These are phyloP conservation scores for Geotrichum australiense DNA, from an alignment of 1,139 yeast genomes.

Conservation along the genomic window DNA sequence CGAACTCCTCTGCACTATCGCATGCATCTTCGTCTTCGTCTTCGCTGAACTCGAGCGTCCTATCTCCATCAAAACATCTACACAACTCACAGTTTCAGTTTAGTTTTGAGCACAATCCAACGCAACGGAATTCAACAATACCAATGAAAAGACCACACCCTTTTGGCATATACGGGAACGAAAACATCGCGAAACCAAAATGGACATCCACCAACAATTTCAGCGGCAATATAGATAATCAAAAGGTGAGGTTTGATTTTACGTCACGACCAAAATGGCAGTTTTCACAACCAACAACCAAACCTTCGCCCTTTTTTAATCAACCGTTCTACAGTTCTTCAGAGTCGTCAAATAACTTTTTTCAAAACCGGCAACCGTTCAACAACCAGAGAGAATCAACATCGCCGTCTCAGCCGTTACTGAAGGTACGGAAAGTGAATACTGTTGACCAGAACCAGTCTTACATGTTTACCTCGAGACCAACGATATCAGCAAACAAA, in stretches of 20 bases:
- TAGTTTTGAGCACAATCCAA: slow-evolving; percentile 2
- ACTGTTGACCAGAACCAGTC: slow-evolving; percentile 2
- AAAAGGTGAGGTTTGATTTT: slow-evolving; percentile 3
- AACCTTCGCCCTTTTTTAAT: slow-evolving; percentile 15
- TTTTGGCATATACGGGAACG: slow-evolving; percentile 8
- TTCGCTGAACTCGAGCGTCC: background rate
- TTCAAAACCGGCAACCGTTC: background rate
- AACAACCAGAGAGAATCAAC: slow-evolving; percentile 6
- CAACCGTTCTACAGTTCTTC: slow-evolving; percentile 16
- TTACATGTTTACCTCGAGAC: background rate
- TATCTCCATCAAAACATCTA: background rate
- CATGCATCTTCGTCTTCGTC: background rate
- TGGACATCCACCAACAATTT: too few species aligned
- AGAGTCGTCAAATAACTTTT: slow-evolving; percentile 8
- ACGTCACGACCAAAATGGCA: slow-evolving; percentile 12
- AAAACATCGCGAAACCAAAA: slow-evolving; percentile 7
- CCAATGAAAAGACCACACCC: slow-evolving; percentile 14
- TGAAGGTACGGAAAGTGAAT: slow-evolving; percentile 11
- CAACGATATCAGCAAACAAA: slow-evolving; percentile 5
- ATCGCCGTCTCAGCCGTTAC: slow-evolving; percentile 10
- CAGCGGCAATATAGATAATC: slow-evolving; percentile 7
- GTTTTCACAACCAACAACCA: slow-evolving; percentile 5
- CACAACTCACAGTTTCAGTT: slow-evolving; percentile 5
- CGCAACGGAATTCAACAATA: background rate
- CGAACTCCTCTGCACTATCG: slow-evolving; percentile 14